phyloP scores from a whole-genome alignment of 164 flowering plant species.

The Paratinospora sagittata region DNA sequence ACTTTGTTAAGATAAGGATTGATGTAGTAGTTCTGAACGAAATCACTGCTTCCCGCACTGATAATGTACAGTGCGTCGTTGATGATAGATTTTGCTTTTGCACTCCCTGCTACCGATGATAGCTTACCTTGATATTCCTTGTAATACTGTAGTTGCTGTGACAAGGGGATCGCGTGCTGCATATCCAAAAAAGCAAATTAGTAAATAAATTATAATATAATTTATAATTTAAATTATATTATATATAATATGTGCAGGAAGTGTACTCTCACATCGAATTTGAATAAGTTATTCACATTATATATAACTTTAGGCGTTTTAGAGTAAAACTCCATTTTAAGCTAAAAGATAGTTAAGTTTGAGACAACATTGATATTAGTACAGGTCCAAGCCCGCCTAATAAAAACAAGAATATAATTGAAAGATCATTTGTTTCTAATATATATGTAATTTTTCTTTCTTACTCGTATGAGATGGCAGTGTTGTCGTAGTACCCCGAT shows the following conservation, averaged over 20 bases:
- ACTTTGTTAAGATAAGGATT: conserved; percentile 68
- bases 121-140: conserved; percentile 79
- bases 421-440: too few species aligned
- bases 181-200: background rate
- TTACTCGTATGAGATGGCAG: conserved; percentile 61
- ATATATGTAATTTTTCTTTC: conserved; percentile 10
- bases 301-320: too few species aligned
- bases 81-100: conserved; percentile 56
- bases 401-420: background rate
- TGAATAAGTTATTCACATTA: too few species aligned
- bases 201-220: too few species aligned
- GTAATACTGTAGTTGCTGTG: conserved; percentile 66
- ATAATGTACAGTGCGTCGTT: conserved; percentile 57
- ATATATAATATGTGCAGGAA: too few species aligned
- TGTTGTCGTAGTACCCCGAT: conserved; percentile 79
- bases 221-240: too few species aligned
- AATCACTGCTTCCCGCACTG: conserved; percentile 73
- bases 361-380: too few species aligned
- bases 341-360: too few species aligned
- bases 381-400: too few species aligned
- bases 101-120: conserved; percentile 51
- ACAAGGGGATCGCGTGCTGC: conserved; percentile 72
- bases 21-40: conserved; percentile 76
- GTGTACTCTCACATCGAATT: too few species aligned
- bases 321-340: too few species aligned